Percentiles rank a stretch among this genome's conserved stretches.
phyloP scores from a whole-genome alignment of 345 rosid genomes.

The Bruguiera sexangula region DNA sequence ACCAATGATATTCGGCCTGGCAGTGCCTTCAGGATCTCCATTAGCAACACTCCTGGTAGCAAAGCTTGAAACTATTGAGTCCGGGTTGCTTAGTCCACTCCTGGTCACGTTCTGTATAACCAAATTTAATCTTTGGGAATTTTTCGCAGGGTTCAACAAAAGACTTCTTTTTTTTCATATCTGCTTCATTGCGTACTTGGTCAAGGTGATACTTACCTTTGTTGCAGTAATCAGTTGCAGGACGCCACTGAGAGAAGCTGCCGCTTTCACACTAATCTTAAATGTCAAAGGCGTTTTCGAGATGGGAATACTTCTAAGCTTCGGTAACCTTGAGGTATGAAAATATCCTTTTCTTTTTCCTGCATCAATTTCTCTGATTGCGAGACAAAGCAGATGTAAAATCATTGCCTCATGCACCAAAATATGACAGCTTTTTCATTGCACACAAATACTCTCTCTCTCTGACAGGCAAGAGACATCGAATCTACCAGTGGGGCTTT shows the following conservation, averaged over 20 bases:
- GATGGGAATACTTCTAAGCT: conserved; percentile 17
- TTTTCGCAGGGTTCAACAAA: neutral
- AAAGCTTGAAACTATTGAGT: conserved; percentile 14
- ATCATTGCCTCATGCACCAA: too few relatives aligned
- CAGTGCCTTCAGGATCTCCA: conserved; percentile 30
- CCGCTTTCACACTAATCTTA: conserved; percentile 15
- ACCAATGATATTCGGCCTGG: conserved; percentile 26
- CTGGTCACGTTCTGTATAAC: conserved; percentile 12
- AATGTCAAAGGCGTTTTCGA: conserved; percentile 21
- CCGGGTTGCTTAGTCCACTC: conserved; percentile 26
- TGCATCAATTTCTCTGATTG: neutral
- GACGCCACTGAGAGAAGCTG: conserved; percentile 9
- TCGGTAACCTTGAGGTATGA: conserved; percentile 4
- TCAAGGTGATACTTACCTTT: conserved; percentile 3
- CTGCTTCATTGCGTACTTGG: conserved; percentile 2
- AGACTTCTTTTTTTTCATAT: neutral
- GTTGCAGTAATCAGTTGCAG: conserved; percentile 5
- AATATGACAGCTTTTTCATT: too few relatives aligned
- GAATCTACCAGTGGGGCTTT: conserved; percentile 2
- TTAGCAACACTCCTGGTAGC: conserved; percentile 22
- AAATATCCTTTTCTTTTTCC: neutral
- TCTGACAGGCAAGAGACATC: neutral
- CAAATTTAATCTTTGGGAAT: conserved; percentile 12
- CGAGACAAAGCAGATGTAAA: neutral
- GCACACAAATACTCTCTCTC: neutral